A percentile compares a stretch with the other conserved stretches of the same genome.
Conservation (phyloP, 2,329 filamentous ascomycete genomes). For the Ascochyta viciae-villosae region DNA sequence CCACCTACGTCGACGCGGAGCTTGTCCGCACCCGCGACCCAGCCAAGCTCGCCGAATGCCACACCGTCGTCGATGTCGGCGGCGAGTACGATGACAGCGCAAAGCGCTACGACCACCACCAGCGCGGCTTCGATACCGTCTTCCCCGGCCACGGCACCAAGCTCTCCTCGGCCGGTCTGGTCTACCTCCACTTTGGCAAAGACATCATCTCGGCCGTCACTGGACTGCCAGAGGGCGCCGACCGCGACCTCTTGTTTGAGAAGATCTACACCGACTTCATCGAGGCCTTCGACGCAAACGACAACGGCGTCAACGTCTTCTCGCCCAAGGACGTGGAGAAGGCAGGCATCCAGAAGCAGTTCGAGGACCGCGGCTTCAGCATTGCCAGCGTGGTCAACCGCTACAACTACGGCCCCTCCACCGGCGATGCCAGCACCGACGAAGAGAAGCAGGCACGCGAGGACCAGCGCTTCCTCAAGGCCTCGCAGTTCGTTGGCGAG, state of each 20-base stretch:
- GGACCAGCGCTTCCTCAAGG: constrained; percentile 78
- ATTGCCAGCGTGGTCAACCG: constrained; percentile 88
- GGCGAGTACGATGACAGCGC: constrained; percentile 82
- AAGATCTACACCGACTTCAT: constrained; percentile 94
- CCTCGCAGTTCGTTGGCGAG: constrained; percentile 84
- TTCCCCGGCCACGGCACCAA: constrained; percentile 87
- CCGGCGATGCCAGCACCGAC: constrained; percentile 38
- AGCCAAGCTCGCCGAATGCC: constrained; percentile 76
- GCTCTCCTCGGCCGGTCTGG: constrained; percentile 90
- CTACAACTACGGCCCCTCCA: constrained; percentile 72
- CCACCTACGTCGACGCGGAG: constrained; percentile 74
- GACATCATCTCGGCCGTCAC: constrained; percentile 77
- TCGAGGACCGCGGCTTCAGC: constrained; percentile 81
- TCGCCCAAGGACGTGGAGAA: constrained; percentile 72
- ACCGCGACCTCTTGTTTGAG: constrained; percentile 78
- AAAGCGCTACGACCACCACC: constrained; percentile 95
- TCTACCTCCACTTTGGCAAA: constrained; percentile 94
- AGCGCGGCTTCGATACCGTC: constrained; percentile 84
- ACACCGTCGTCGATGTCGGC: constrained; percentile 97
- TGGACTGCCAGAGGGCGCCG: constrained; percentile 64
- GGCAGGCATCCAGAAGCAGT: constrained; percentile 80
- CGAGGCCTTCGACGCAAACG: constrained; percentile 95
- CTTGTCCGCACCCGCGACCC: constrained; percentile 91
- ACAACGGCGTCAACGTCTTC: constrained; percentile 90
- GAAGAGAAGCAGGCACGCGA: constrained; percentile 70